A percentile compares a stretch with the other conserved stretches of the same genome.
Evolutionary conservation across 345 rosid genomes (phyloP).

Genomic region (Trapa bicornis): DNA sequence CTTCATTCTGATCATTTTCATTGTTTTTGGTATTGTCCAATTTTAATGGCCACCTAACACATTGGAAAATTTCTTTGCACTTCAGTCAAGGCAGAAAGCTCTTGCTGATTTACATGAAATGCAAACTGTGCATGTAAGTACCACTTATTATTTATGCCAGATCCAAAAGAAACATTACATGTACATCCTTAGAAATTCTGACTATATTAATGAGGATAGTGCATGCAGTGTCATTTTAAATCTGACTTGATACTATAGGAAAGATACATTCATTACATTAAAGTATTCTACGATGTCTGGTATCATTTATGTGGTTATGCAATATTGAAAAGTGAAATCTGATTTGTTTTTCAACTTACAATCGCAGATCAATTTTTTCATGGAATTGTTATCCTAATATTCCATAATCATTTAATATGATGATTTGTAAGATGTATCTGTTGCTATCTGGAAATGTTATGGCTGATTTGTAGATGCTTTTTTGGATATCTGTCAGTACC

Average conservation of each 20-base stretch:
- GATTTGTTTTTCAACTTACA: background rate
- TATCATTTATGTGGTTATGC: background rate
- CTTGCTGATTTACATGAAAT: conserved; percentile 67
- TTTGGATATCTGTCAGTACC: no score
- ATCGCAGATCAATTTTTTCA: background rate
- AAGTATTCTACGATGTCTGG: background rate
- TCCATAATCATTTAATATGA: background rate
- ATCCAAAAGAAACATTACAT: no score
- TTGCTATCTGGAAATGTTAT: background rate
- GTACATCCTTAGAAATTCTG: background rate
- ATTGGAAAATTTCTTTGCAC: background rate
- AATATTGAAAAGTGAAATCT: background rate
- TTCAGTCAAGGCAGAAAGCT: conserved; percentile 97
- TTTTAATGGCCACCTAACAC: background rate
- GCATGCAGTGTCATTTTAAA: background rate
- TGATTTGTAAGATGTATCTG: background rate
- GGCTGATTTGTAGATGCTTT: background rate
- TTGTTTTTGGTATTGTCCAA: background rate
- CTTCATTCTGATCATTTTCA: background rate
- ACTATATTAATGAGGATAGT: background rate
- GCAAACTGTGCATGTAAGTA: conserved; percentile 67
- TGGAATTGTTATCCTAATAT: background rate
- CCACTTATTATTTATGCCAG: background rate
- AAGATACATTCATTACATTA: background rate
- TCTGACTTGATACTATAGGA: background rate